Conservation (phyloP, 2,329 filamentous ascomycete genomes). For the Trichoderma sp. region DNA sequence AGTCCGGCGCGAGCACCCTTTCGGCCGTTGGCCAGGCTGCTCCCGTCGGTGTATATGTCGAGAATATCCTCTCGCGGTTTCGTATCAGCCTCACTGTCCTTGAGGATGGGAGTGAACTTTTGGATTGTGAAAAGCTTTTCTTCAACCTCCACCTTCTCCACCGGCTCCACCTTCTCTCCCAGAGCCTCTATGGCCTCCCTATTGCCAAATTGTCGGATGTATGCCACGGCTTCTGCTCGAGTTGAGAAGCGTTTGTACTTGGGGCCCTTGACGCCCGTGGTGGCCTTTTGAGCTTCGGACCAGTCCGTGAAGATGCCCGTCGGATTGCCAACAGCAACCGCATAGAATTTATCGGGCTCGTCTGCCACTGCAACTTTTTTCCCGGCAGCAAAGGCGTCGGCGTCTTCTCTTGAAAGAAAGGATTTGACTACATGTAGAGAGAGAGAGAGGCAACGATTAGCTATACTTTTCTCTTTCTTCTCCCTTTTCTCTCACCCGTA, state of each 20-base stretch:
- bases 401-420: slow-evolving; percentile 72
- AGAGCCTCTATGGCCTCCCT: slow-evolving; percentile 46
- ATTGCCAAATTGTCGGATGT: slow-evolving; percentile 59
- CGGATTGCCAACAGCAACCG: slow-evolving; percentile 58
- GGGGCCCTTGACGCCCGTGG: slow-evolving; percentile 69
- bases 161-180: slow-evolving; percentile 35
- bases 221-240: slow-evolving; percentile 73
- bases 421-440: slow-evolving; percentile 66
- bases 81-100: slow-evolving; percentile 28
- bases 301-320: slow-evolving; percentile 66
- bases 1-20: slow-evolving; percentile 58
- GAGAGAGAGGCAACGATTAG: neutral
- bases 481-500: neutral
- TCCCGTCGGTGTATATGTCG: slow-evolving; percentile 63
- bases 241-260: slow-evolving; percentile 71
- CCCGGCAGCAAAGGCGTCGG: slow-evolving; percentile 74
- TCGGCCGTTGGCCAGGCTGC: slow-evolving; percentile 60
- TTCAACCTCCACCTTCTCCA: slow-evolving; percentile 4
- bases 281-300: slow-evolving; percentile 71
- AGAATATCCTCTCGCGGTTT: slow-evolving; percentile 34
- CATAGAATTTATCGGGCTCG: slow-evolving; percentile 57
- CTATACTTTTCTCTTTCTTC: neutral
- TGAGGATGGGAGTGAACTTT: slow-evolving; percentile 30
- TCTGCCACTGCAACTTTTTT: slow-evolving; percentile 44
- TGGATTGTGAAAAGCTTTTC: slow-evolving; percentile 28